Base-by-base conservation (phyloP, 306 rosid genomes). In the Macrotyloma uniflorum region DNA sequence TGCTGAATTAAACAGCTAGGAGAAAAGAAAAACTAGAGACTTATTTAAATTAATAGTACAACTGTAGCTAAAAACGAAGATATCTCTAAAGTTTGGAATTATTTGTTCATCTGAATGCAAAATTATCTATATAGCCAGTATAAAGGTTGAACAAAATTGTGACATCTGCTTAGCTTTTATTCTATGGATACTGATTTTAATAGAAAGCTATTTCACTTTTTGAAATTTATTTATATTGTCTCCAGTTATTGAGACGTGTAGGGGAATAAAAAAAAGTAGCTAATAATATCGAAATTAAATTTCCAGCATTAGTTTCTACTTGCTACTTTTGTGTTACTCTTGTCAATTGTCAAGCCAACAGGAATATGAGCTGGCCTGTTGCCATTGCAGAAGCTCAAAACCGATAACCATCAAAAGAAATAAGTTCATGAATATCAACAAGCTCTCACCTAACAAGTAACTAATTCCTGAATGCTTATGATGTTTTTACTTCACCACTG, bases 401-500 rank as follows among this genome's bases (percentile, higher is more conserved):
- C 23, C 32, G 46, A 43, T 4, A 32, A 47, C 32, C 35, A 49
- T 63, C 50, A 15, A 26, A 16, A 30, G 8, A 38, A 57, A 74
- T 32, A 74, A 5, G 40, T 12, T 70, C 30, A 63, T 33, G 6
- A 33, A 33, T 30, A 35, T 63, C 15, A 12, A 30, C 14, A 61
- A 30, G 23, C 14, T 61, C 28, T 65, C 70, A 65, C 0, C 38
- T 5, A 38, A 18, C 28, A 64, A 20, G n/a, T 4, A 63, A 33
- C 15, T 3, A 8, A 16, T 35, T 47, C 42, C 8, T 78, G n/a
- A 23, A 67, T 54, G n/a, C 19, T 26, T n/a, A n/a, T n/a, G n/a
- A 42, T 58, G 67, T 43, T 68, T 43, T 68, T 50, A 45, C 61
- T 57, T 18, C 38, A 53, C 43, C 81, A n/a, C 45, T 53, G 15